Percentiles rank a stretch among this genome's conserved stretches.
Conservation (phyloP, 2,329 filamentous ascomycete genomes). For the Zopfia rhizophila region DNA sequence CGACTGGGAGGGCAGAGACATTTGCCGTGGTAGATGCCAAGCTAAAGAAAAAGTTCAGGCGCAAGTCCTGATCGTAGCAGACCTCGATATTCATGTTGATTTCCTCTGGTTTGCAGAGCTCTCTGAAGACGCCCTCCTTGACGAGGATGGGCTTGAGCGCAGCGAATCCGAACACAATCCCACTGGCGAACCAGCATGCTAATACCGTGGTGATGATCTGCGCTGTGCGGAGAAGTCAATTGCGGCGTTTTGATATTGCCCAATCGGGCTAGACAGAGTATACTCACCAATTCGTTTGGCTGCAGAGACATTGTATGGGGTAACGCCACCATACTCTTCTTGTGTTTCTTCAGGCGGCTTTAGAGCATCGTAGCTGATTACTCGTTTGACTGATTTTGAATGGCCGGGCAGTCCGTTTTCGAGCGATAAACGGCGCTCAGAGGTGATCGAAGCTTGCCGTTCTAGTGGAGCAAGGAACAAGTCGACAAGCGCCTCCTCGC, state of each 20-base stretch:
- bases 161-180: constrained; percentile 55
- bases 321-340: constrained; percentile 57
- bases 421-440: constrained; percentile 43
- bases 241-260: constrained; percentile 12
- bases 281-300: constrained; percentile 44
- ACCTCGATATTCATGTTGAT: constrained; percentile 44
- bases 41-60: constrained; percentile 52
- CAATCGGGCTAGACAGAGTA: constrained; percentile 11
- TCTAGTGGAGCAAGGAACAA: constrained; percentile 48
- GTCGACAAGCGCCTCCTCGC: constrained; percentile 53
- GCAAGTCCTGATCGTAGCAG: constrained; percentile 52
- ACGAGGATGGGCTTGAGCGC: constrained; percentile 54
- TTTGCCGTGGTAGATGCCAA: constrained; percentile 52
- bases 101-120: constrained; percentile 49
- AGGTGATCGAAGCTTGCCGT: constrained; percentile 37
- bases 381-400: constrained; percentile 49
- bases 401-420: constrained; percentile 34
- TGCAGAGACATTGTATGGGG: constrained; percentile 61
- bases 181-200: constrained; percentile 52
- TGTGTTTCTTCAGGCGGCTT: constrained; percentile 50
- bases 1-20: constrained; percentile 50
- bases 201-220: constrained; percentile 49
- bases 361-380: constrained; percentile 62
- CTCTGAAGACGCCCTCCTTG: constrained; percentile 50
- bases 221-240: constrained; percentile 32